Base-by-base conservation (phyloP, 768 basidiomycete species). In the Lactarius hatsudake region DNA sequence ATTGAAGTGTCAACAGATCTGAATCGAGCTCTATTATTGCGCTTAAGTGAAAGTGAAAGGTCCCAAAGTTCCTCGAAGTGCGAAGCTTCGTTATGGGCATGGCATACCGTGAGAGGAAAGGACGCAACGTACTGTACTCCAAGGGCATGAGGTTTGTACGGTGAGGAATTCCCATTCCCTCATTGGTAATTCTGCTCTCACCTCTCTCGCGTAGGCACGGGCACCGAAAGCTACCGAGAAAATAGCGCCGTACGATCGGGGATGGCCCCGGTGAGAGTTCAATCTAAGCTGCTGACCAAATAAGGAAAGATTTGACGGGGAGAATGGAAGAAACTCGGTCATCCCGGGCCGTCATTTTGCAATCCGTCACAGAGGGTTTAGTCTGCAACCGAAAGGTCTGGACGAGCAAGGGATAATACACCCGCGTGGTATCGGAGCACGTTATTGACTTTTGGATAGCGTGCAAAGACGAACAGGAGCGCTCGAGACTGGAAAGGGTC, bases 221-320 rank as follows among this genome's bases (percentile, higher is more conserved):
- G 28, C 28, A 43, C 59, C 30, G 48, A 26, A 51, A 55, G 7
- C 54, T 26, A 55, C 32, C 54, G 54, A 20, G 54, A 66, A 56
- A 62, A 66, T 66, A 32, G 18, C 30, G n/a, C 38, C 48, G 32
- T 40, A 57, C 3, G 32, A 42, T 59, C 57, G 61, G 61, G n/a
- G 32, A 58, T 23, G 42, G 43, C n/a, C 30, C 42, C 42, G 13
- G 13, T 12, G 28, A 48, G 55, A 17, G 36, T 57, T 66, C 59
- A 59, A 63, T 63, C 38, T 67, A 63, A 67, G 62, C 62, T 53
- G 57, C 13, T 63, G 57, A 17, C 66, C 20, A 38, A 54, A 54
- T 53, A 67, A 67, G 66, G 66, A 53, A 63, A 67, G 30, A 67
- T 67, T 53, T 43, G 57, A 51, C 56, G 57, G 61, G 38, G 36